phyloP scores from a whole-genome alignment of 2,329 filamentous ascomycete genomes.

The Phialophora tarda region DNA sequence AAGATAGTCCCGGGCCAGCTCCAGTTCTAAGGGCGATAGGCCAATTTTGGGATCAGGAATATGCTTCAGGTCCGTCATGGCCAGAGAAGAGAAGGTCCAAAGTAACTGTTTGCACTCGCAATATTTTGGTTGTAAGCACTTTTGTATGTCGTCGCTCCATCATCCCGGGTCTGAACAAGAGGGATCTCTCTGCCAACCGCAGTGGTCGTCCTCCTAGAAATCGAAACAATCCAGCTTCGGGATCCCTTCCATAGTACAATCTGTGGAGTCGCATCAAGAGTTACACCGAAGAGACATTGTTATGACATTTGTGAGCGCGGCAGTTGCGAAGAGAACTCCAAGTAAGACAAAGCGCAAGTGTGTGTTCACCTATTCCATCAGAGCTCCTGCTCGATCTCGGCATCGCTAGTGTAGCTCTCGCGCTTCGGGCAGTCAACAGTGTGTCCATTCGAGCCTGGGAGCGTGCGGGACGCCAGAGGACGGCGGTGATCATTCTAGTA shows the following conservation, averaged over 20 bases:
- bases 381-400: slow-evolving; percentile 4
- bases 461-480: neutral
- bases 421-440: neutral
- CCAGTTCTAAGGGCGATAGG: neutral
- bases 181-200: neutral
- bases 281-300: slow-evolving; percentile 11
- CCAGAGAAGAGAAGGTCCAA: slow-evolving; percentile 8
- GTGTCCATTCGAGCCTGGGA: neutral
- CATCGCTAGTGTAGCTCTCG: neutral
- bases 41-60: neutral
- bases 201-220: slow-evolving; percentile 2
- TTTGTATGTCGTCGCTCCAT: slow-evolving; percentile 17
- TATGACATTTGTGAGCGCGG: slow-evolving; percentile 4
- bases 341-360: slow-evolving; percentile 1
- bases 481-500: slow-evolving; percentile 29
- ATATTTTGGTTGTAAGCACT: slow-evolving; percentile 5
- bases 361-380: slow-evolving; percentile 8
- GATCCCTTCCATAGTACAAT: slow-evolving; percentile 24
- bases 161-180: slow-evolving; percentile 14
- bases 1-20: neutral
- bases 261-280: slow-evolving; percentile 13
- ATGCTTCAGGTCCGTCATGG: neutral
- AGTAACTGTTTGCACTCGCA: slow-evolving; percentile 1
- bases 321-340: slow-evolving; percentile 1
- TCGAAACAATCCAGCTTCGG: slow-evolving; percentile 18